These are phyloP conservation scores for Bryoglossum gracile DNA, from an alignment of 495 filamentous ascomycete genomes.

Conservation along the genomic window DNA sequence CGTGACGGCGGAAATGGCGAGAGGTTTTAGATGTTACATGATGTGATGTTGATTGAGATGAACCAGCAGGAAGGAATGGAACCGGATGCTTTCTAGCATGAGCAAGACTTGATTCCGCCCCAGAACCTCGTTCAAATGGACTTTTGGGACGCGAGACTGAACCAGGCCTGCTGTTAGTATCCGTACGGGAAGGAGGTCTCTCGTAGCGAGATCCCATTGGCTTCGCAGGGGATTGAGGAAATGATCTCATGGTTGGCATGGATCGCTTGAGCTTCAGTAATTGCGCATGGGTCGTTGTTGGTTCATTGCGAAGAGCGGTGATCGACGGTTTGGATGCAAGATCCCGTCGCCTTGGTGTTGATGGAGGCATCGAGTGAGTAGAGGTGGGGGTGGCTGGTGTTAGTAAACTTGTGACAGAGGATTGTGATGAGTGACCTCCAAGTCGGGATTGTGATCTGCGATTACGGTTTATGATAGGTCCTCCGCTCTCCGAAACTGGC, in stretches of 20 bases:
- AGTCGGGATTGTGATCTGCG: constrained; percentile 58
- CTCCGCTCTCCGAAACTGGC: constrained; percentile 87
- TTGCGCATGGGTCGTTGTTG: constrained; percentile 64
- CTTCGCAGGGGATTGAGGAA: constrained; percentile 38
- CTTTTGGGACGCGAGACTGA: constrained; percentile 58
- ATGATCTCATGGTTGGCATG: constrained; percentile 65
- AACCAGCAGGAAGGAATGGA: constrained; percentile 78
- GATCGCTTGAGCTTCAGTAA: constrained; percentile 81
- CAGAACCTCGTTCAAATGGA: constrained; percentile 52
- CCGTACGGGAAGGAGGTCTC: constrained; percentile 39
- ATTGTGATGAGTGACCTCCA: constrained; percentile 54
- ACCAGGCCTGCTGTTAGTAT: constrained; percentile 35
- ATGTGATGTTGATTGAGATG: constrained; percentile 67
- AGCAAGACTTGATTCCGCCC: constrained; percentile 44
- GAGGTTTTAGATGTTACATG: constrained; percentile 66
- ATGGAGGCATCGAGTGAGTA: constrained; percentile 37
- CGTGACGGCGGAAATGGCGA: constrained; percentile 63
- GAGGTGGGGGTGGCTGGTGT: constrained; percentile 48
- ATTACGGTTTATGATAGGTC: constrained; percentile 46
- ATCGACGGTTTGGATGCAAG: constrained; percentile 50
- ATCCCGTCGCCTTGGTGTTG: constrained; percentile 52
- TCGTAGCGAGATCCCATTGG: constrained; percentile 39
- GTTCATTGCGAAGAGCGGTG: constrained; percentile 45
- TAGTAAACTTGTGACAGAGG: constrained; percentile 54
- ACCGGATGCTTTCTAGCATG: constrained; percentile 49